Percentiles rank a stretch among this genome's conserved stretches.
Conservation (phyloP, 2,329 filamentous ascomycete species). For the Phaeosphaeriaceae sp. region DNA sequence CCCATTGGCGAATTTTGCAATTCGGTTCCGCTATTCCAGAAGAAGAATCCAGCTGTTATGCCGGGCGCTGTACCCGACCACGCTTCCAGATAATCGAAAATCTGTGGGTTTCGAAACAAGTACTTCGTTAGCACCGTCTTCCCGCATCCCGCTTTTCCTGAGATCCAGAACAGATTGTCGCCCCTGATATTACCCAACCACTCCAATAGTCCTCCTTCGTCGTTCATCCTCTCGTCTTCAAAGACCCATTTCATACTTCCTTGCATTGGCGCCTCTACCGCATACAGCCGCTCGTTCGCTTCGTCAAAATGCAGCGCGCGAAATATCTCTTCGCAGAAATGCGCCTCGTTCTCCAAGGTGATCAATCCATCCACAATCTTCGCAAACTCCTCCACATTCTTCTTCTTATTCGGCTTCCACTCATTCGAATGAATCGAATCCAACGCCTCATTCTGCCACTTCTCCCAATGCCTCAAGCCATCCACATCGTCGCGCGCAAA, state of each 20-base stretch:
- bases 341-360: slow-evolving; percentile 26
- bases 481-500: slow-evolving; percentile 25
- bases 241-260: slow-evolving; percentile 35
- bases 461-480: slow-evolving; percentile 24
- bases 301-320: slow-evolving; percentile 28
- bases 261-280: slow-evolving; percentile 24
- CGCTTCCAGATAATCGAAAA: slow-evolving; percentile 33
- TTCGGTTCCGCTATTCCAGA: slow-evolving; percentile 50
- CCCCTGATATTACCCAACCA: slow-evolving; percentile 36
- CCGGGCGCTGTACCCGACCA: slow-evolving; percentile 39
- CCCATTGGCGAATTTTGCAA: slow-evolving; percentile 35
- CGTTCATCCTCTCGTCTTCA: slow-evolving; percentile 17
- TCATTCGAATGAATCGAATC: slow-evolving; percentile 32
- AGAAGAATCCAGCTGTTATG: slow-evolving; percentile 53
- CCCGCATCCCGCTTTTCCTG: slow-evolving; percentile 54
- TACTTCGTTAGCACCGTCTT: slow-evolving; percentile 57
- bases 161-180: slow-evolving; percentile 40
- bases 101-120: slow-evolving; percentile 31
- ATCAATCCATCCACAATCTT: slow-evolving; percentile 32
- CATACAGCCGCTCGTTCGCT: slow-evolving; percentile 33
- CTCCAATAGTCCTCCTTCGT: slow-evolving; percentile 28
- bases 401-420: slow-evolving; percentile 38
- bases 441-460: slow-evolving; percentile 38
- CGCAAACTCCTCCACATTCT: slow-evolving; percentile 36
- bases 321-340: slow-evolving; percentile 32